A percentile compares a stretch with the other conserved stretches of the same genome.
phyloP scores from a whole-genome alignment of 164 flowering plant species.

The Dillenia suffruticosa region DNA sequence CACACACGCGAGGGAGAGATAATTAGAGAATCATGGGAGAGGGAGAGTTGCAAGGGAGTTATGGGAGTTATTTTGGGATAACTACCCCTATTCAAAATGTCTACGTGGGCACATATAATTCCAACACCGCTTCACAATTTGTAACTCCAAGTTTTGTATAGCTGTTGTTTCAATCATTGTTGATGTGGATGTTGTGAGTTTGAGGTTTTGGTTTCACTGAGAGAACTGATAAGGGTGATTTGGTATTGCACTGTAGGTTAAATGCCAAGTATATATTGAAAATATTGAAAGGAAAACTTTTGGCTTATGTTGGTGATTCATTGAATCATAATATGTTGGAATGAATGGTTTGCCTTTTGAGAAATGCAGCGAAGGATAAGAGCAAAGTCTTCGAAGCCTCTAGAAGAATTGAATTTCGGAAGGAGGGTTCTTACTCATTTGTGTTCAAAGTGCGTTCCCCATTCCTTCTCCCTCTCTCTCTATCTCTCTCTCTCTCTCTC shows the following conservation, averaged over 20 bases:
- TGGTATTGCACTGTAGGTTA: constrained; percentile 23
- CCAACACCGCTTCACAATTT: no score
- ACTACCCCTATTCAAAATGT: no score
- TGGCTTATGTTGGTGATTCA: constrained; percentile 51
- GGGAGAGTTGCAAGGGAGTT: no score
- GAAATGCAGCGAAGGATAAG: constrained; percentile 26
- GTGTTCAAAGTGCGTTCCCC: constrained; percentile 20
- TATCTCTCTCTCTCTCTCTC: background rate
- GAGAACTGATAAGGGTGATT: background rate
- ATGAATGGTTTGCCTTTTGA: constrained; percentile 44
- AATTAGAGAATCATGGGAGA: no score
- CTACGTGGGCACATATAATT: no score
- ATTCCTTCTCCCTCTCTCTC: background rate
- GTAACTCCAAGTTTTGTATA: no score
- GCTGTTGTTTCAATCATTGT: background rate
- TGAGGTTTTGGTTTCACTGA: background rate
- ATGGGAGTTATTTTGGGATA: no score
- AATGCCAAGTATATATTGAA: constrained; percentile 32
- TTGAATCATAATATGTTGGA: constrained; percentile 63
- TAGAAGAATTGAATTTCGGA: constrained; percentile 28
- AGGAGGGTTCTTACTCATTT: constrained; percentile 33
- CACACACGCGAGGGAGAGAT: no score
- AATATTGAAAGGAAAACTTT: constrained; percentile 37
- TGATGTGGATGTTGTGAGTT: background rate
- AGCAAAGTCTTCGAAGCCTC: constrained; percentile 37